Evolutionary conservation across 2,329 filamentous ascomycete species (phyloP).

Genomic region (Alternaria brassicicola): DNA sequence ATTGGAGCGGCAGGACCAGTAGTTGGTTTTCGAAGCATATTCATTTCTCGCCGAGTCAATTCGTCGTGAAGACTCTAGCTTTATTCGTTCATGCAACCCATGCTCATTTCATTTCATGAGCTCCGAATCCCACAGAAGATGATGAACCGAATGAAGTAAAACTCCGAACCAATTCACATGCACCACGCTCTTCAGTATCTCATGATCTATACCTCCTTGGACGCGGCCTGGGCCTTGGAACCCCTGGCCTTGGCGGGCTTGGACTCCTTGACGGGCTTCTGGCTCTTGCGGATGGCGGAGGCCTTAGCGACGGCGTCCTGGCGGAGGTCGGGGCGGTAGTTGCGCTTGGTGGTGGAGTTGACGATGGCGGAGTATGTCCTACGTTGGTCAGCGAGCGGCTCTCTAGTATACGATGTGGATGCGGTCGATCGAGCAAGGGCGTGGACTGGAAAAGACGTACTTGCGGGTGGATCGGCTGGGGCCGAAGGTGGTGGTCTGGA

Average conservation of each 20-base stretch:
- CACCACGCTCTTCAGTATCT: slow-evolving; percentile 13
- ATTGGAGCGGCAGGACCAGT: not conserved
- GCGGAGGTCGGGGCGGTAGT: slow-evolving; percentile 70
- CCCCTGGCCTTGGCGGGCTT: slow-evolving; percentile 79
- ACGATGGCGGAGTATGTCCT: slow-evolving; percentile 88
- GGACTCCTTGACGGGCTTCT: slow-evolving; percentile 77
- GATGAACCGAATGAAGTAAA: slow-evolving; percentile 30
- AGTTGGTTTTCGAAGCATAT: slow-evolving; percentile 16
- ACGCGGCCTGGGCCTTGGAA: slow-evolving; percentile 76
- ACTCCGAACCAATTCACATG: slow-evolving; percentile 22
- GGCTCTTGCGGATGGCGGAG: slow-evolving; percentile 80
- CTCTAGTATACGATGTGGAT: not conserved
- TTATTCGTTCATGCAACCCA: slow-evolving; percentile 16
- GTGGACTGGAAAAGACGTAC: slow-evolving; percentile 59
- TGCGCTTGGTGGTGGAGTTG: slow-evolving; percentile 78
- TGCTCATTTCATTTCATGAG: slow-evolving; percentile 17
- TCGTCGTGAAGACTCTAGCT: slow-evolving; percentile 16
- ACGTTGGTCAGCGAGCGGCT: slow-evolving; percentile 5
- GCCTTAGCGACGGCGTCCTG: slow-evolving; percentile 79
- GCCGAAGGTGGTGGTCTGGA: slow-evolving; percentile 71
- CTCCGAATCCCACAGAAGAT: slow-evolving; percentile 19
- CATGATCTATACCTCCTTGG: slow-evolving; percentile 37
- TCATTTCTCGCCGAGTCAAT: slow-evolving; percentile 18
- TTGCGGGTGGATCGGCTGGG: slow-evolving; percentile 78
- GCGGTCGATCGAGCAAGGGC: not conserved